Evolutionary conservation across 192 early-diverging fungal genomes (phyloP).

Genomic region (Coemansia sp.): DNA sequence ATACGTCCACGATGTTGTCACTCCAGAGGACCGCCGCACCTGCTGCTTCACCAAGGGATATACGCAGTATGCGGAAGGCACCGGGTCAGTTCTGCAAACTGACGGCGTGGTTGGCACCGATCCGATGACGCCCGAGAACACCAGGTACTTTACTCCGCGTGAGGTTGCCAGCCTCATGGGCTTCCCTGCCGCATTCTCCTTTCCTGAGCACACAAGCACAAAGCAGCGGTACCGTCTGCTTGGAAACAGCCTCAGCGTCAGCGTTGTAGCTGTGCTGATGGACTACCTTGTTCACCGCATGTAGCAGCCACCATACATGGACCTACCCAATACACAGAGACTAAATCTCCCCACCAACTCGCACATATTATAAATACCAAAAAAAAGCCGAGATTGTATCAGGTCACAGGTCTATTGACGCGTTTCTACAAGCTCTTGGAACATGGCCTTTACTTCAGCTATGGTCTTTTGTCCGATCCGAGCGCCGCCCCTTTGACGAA

Average conservation of each 20-base stretch:
- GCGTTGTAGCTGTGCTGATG: constrained; percentile 72
- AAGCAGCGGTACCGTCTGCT: constrained; percentile 80
- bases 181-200: constrained; percentile 68
- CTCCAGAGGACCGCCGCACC: constrained; percentile 52
- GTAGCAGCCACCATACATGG: constrained; percentile 8
- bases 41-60: constrained; percentile 86
- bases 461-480: constrained; percentile 59
- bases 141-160: constrained; percentile 51
- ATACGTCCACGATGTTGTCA: constrained; percentile 61
- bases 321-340: no score
- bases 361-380: background rate
- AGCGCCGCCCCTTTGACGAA: constrained; percentile 62
- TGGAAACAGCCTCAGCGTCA: constrained; percentile 87
- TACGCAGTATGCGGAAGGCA: constrained; percentile 54
- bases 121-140: constrained; percentile 27
- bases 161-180: constrained; percentile 76
- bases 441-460: constrained; percentile 53
- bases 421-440: constrained; percentile 47
- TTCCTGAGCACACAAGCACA: constrained; percentile 58
- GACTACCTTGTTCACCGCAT: constrained; percentile 55
- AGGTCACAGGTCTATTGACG: constrained; percentile 19
- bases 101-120: constrained; percentile 17
- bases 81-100: constrained; percentile 24
- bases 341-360: background rate
- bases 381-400: no score